Conservation (phyloP, 805 yeast species). For the Metschnikowia picachoensis region DNA sequence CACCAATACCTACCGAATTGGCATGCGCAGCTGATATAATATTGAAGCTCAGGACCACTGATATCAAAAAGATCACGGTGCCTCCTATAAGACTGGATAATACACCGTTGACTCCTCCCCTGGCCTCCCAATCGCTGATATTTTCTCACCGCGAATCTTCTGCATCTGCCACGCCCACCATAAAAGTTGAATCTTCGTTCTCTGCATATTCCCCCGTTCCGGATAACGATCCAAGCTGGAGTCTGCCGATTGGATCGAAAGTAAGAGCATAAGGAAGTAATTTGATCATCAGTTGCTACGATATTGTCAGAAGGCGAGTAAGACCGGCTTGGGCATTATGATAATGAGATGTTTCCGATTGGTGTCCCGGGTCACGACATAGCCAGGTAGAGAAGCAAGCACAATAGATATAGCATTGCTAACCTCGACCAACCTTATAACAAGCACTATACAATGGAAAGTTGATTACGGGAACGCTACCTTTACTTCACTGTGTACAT, state of each 20-base stretch:
- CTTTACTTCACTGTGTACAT: too few species aligned
- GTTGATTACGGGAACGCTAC: too few species aligned
- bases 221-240: constrained; percentile 15
- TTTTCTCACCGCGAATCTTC: constrained; percentile 24
- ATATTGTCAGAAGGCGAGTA: too few species aligned
- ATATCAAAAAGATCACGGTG: constrained; percentile 1
- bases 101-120: constrained; percentile 38
- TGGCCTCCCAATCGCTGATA: constrained; percentile 39
- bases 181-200: constrained; percentile 11
- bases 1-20: constrained; percentile 11
- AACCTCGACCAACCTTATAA: too few species aligned
- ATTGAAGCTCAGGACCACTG: constrained; percentile 8
- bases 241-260: constrained; percentile 16
- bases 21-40: constrained; percentile 15
- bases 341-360: too few species aligned
- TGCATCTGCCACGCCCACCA: constrained; percentile 18
- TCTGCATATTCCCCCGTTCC: constrained; percentile 14
- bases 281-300: not conserved
- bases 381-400: too few species aligned
- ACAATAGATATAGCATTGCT: too few species aligned
- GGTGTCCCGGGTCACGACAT: too few species aligned
- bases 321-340: too few species aligned
- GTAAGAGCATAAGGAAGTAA: constrained; percentile 3
- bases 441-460: too few species aligned
- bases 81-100: constrained; percentile 8